Evolutionary conservation across 768 basidiomycete genomes (phyloP).

Genomic region (Holtermanniella nyarrowii): DNA sequence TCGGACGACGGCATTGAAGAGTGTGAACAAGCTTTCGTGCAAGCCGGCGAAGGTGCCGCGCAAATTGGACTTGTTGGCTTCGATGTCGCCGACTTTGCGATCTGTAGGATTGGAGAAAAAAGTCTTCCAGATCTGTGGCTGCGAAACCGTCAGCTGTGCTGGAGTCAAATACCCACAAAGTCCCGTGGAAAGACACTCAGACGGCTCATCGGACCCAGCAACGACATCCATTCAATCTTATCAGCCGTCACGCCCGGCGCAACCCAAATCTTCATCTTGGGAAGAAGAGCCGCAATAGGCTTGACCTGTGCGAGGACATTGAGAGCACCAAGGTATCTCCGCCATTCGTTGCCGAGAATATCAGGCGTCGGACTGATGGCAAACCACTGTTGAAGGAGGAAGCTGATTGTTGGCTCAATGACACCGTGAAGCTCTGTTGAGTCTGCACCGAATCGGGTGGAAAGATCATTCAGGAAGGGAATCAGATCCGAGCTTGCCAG

Average conservation of each 20-base stretch:
- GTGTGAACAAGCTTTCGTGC: conserved; percentile 72
- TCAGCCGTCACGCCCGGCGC: conserved; percentile 26
- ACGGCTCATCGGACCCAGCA: conserved; percentile 75
- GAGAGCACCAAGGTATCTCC: conserved; percentile 70
- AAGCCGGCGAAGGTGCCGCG: conserved; percentile 75
- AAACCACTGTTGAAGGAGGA: conserved; percentile 40
- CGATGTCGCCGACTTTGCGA: conserved; percentile 60
- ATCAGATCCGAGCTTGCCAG: conserved; percentile 62
- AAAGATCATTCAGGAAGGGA: conserved; percentile 72
- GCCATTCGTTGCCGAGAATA: conserved; percentile 51
- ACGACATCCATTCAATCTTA: conserved; percentile 45
- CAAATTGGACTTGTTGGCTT: conserved; percentile 73
- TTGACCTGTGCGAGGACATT: conserved; percentile 73
- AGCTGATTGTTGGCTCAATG: conserved; percentile 50
- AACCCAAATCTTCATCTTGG: conserved; percentile 35
- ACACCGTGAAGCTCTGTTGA: conserved; percentile 67
- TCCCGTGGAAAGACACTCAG: conserved; percentile 79
- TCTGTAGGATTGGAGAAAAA: conserved; percentile 84
- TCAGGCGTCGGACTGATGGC: conserved; percentile 32
- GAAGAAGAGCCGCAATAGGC: conserved; percentile 60
- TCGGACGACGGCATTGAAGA: conserved; percentile 80
- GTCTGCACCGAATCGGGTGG: conserved; percentile 56
- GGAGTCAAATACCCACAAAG: conserved; percentile 51
- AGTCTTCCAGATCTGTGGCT: conserved; percentile 65
- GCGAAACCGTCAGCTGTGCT: conserved; percentile 3